Evolutionary conservation across 108 stramenopile genomes (phyloP), one percentile per base, ranked within the genome.

Genomic region (Schizochytrium sp.): DNA sequence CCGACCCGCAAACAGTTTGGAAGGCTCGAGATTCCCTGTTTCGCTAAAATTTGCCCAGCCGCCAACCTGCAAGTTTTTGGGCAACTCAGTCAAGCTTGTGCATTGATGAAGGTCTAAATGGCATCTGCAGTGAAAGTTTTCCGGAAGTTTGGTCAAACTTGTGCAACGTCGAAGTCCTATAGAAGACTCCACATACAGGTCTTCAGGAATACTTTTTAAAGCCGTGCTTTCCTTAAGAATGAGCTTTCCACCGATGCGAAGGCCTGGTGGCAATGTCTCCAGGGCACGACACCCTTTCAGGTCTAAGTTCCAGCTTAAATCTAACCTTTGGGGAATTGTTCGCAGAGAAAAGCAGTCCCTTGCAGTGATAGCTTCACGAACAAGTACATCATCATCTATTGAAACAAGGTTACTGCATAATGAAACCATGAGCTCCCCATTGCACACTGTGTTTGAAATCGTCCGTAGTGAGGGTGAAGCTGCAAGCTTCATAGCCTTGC

Each of bases 221-320:
- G 50, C n/a, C 50, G 76, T 83, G 76, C 76, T 19, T 38, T 83
- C 76, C 47, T 49, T 83, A 3, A 83, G 53, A 83, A 55, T 42
- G 50, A 83, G 53, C 50, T 83, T 55, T n/a, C 50, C 28, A 28
- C 76, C 76, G 28, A 83, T 55, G 50, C 12, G 13, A 13, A 83
- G 76, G 8, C 47, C 76, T 8, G 47, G 10, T 38, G 76, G 76
- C 0, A 83, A 2, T n/a, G 76, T 3, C 53, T 56, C 28, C 28
- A 83, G 5, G 17, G 76, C 19, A 7, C 5, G 10, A 53, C 76
- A 83, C 45, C 50, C 47, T 55, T 83, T 83, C 50, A 83, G 76
- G 28, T 83, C 76, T 53, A 83, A 40, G 28, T 17, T 38, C 5
- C 76, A 47, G 76, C 8, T 46, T 13, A 83, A 8, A 83, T 55